Base-by-base conservation (phyloP, 2,329 filamentous ascomycete genomes). In the Blastomyces percursus region DNA sequence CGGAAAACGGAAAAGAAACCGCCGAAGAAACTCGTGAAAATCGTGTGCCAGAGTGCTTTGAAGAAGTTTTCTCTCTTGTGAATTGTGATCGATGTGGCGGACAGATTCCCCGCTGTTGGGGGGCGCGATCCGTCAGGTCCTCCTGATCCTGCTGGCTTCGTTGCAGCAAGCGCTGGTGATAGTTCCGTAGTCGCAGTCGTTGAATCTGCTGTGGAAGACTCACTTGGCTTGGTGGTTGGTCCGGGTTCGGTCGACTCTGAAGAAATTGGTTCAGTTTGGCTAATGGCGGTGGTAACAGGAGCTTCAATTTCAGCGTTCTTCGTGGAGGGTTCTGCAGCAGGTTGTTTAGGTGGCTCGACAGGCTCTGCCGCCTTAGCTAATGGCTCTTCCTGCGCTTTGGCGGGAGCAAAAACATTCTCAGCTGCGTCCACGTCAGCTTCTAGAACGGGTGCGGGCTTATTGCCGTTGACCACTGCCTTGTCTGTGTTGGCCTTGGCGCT, bases 11-110 rank as follows among this genome's bases (percentile, higher is more conserved):
- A 67, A 67, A 77, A 76, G 38, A 77, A 65, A 35, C 71, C 69
- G 42, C 74, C 74, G 64, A 77, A 73, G 67, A 77, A 74, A 64
- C 71, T 72, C 57, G 70, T 69, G 69, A 76, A 76, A 54, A 77
- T 71, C 48, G 74, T 71, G 59, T 74, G 75, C 66, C 75, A 70
- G 63, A 77, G 68, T 60, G 71, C 71, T 66, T 72, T 75, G 68
- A 77, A 71, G 72, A 75, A 77, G 66, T 71, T 74, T 60, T 76
- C 73, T 61, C 70, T 68, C 68, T 73, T 59, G 24, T 63, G 61
- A 64, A 69, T 68, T 66, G 72, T 73, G 63, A 76, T 64, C 64
- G 75, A 75, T 61, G 71, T 71, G 59, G 75, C 70, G 66, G 75
- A 76, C 67, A 71, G 73, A 63, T 73, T 74, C 42, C 44, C 59